These are phyloP conservation scores for Scytalidium sp. DNA, from an alignment of 2,329 filamentous ascomycete genomes.

Conservation along the genomic window DNA sequence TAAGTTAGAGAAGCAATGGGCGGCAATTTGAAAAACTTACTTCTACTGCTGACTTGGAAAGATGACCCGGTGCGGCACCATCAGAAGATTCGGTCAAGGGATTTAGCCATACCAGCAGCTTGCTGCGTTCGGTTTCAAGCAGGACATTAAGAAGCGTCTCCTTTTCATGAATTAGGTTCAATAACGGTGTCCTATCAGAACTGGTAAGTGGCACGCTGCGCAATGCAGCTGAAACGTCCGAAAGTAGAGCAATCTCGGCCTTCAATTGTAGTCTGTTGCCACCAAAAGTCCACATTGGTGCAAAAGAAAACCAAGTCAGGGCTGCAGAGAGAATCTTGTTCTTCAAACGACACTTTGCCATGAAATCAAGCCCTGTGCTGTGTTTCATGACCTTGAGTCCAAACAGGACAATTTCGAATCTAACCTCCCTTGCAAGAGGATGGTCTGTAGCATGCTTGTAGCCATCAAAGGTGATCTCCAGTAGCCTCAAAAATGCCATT, in stretches of 20 bases:
- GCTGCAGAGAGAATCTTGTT: conserved; percentile 85
- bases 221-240: conserved; percentile 69
- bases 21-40: conserved; percentile 31
- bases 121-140: conserved; percentile 78
- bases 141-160: conserved; percentile 80
- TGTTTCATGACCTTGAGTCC: conserved; percentile 74
- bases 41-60: conserved; percentile 38
- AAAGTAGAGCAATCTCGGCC: conserved; percentile 80
- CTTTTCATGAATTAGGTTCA: conserved; percentile 60
- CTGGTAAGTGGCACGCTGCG: conserved; percentile 62
- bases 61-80: conserved; percentile 24
- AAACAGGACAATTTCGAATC: conserved; percentile 84
- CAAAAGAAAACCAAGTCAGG: conserved; percentile 81
- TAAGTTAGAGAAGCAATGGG: conserved; percentile 27
- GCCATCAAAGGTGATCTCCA: conserved; percentile 74
- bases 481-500: conserved; percentile 74
- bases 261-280: conserved; percentile 92
- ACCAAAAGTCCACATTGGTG: conserved; percentile 91
- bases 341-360: conserved; percentile 78
- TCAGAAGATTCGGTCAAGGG: conserved; percentile 67
- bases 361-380: conserved; percentile 61
- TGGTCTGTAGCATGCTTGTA: conserved; percentile 70
- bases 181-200: conserved; percentile 27
- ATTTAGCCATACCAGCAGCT: conserved; percentile 85
- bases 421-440: conserved; percentile 86